Base-by-base conservation (phyloP, 305 asterid genomes). In the Fraxinus ornus region DNA sequence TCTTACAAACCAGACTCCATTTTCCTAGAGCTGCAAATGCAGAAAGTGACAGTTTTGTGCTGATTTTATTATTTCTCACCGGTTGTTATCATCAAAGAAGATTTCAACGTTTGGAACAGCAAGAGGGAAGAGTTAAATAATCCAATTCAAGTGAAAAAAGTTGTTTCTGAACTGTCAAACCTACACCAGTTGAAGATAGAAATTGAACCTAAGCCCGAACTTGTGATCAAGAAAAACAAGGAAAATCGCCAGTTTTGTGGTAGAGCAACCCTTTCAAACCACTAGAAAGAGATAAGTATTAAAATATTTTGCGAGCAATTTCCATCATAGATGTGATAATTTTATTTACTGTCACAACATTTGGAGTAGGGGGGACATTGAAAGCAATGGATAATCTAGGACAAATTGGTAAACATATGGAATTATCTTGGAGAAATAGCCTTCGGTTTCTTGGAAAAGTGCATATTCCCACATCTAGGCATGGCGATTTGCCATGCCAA, bases 381-480 rank as follows among this genome's bases (percentile, higher is more conserved):
- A 92, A 91, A 0, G 93, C 97, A 0, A 89, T 92, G n/a, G 94
- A 92, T 75, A 90, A 90, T 75, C 77, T 92, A 60, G 97, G 93
- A 8, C 94, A 92, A 62, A 92, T 92, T 6, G 97, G 97, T 0
- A 83, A 92, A 94, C 89, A 90, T 91, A 41, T 91, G 96, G 96
- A 85, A 87, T 83, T 92, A 89, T 71, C 89, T 91, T 0, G 96
- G 96, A 1, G 19, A 13, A 47, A 6, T 92, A 0, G 78, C 81
- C 0, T 77, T 90, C 0, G 91, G 91, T 2, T 91, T 55, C 24
- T 55, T 55, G 26, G 66, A 55, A 55, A 19, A 55, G 26, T 55
- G 21, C 66, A 55, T 17, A 55, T 55, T 55, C 24, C 3, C 24
- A n/a, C 66, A 2, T 55, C 66, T 49, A 49, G 62, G 62, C 62